A percentile compares a stretch with the other conserved stretches of the same genome.
phyloP scores from a whole-genome alignment of 371 early-diverging fungal genomes.

The Circinella umbellata region DNA sequence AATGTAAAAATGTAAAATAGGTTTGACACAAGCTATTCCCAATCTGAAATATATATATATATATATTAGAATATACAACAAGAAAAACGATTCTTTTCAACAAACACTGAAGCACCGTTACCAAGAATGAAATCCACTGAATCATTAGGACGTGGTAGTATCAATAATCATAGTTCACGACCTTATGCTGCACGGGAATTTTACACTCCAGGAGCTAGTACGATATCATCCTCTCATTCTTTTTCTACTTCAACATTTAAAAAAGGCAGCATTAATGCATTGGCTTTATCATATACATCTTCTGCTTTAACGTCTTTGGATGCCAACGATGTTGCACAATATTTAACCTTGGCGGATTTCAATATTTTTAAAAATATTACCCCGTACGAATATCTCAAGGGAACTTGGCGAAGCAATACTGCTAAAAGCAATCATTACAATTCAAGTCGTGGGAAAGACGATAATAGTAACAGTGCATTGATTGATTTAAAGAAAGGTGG shows the following conservation, averaged over 20 bases:
- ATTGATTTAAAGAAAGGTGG: neutral
- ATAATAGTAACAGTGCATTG: neutral
- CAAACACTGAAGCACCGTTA: neutral
- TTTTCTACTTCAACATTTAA: neutral
- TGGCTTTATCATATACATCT: slow-evolving; percentile 8
- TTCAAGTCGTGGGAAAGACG: neutral
- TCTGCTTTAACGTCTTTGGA: slow-evolving; percentile 22
- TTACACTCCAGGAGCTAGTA: neutral
- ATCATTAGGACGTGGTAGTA: neutral
- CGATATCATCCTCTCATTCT: neutral
- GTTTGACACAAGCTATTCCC: too few species aligned
- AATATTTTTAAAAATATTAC: slow-evolving; percentile 39
- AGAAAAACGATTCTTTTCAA: neutral
- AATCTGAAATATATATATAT: neutral
- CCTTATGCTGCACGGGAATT: neutral
- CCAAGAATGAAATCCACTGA: neutral
- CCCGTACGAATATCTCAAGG: slow-evolving; percentile 29
- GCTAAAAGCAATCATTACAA: neutral
- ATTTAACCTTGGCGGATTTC: slow-evolving; percentile 49
- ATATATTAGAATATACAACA: neutral
- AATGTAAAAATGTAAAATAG: too few species aligned
- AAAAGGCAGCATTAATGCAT: slow-evolving; percentile 1
- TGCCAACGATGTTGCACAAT: slow-evolving; percentile 44
- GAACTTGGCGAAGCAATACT: neutral
- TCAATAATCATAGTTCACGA: neutral